A percentile compares a stretch with the other conserved stretches of the same genome.
Conservation (phyloP, 768 basidiomycete species). For the Mycena belliarum region DNA sequence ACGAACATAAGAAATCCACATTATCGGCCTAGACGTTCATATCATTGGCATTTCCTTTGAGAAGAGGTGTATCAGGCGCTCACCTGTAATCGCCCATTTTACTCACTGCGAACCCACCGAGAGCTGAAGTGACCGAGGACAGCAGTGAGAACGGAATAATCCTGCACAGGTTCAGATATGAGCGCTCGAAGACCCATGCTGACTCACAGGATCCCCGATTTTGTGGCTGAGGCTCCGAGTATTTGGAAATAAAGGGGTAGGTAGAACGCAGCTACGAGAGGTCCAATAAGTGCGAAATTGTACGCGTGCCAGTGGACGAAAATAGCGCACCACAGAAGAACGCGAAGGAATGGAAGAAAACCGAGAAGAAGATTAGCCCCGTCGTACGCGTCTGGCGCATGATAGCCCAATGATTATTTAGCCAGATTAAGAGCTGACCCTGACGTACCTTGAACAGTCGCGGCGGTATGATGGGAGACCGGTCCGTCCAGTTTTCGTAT, state of each 20-base stretch:
- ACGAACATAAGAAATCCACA: conserved; percentile 56
- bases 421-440: neutral
- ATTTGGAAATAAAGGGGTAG: conserved; percentile 81
- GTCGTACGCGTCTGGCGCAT: conserved; percentile 69
- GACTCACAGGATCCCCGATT: conserved; percentile 62
- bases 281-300: neutral
- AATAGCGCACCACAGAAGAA: conserved; percentile 53
- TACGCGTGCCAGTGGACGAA: no score
- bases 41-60: no score
- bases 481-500: conserved; percentile 61
- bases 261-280: conserved; percentile 55
- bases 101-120: conserved; percentile 58
- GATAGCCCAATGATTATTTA: neutral
- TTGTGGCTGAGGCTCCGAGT: conserved; percentile 73
- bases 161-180: conserved; percentile 32
- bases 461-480: conserved; percentile 73
- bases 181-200: neutral
- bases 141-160: conserved; percentile 77
- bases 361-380: conserved; percentile 53
- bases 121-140: conserved; percentile 49
- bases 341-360: conserved; percentile 62
- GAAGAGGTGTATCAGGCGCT: neutral
- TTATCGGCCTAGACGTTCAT: conserved; percentile 32
- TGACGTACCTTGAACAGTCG: conserved; percentile 66
- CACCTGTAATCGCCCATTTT: conserved; percentile 57